Evolutionary conservation across 768 basidiomycete genomes (phyloP).

Genomic region (Boletellus sp.): DNA sequence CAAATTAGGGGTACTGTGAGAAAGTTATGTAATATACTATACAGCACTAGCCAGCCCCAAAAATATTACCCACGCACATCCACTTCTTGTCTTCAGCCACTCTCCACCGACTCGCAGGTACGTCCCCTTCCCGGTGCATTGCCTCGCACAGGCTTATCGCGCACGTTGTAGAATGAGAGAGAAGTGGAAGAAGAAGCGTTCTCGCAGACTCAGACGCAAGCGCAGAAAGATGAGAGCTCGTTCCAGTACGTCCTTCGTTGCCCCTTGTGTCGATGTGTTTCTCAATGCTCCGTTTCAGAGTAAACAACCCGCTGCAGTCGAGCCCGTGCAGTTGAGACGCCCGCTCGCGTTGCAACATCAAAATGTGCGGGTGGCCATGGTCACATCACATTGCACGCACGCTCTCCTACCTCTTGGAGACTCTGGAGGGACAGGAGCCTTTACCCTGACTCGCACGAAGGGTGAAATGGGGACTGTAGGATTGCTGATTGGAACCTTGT

Average conservation of each 20-base stretch:
- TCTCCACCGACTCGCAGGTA: conserved; percentile 31
- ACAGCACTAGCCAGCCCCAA: conserved; percentile 35
- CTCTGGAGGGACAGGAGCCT: conserved; percentile 19
- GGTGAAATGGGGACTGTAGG: conserved; percentile 21
- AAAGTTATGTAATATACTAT: conserved; percentile 32
- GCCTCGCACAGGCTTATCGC: neutral
- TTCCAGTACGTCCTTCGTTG: conserved; percentile 63
- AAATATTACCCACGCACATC: conserved; percentile 14
- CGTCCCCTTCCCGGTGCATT: neutral
- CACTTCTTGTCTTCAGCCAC: conserved; percentile 25
- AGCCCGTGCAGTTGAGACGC: conserved; percentile 26
- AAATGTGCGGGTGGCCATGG: conserved; percentile 12
- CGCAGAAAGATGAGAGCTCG: conserved; percentile 96
- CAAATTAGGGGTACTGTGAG: conserved; percentile 11
- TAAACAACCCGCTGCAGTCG: conserved; percentile 30
- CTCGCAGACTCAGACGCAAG: conserved; percentile 88
- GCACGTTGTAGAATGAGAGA: conserved; percentile 72
- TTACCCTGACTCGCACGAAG: conserved; percentile 19
- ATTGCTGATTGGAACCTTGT: conserved; percentile 23
- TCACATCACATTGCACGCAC: conserved; percentile 23
- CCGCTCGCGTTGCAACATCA: conserved; percentile 13
- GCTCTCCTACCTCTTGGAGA: conserved; percentile 25
- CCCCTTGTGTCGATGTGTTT: neutral
- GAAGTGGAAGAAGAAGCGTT: conserved; percentile 97
- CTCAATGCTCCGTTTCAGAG: conserved; percentile 28